Evolutionary conservation across 345 rosid genomes (phyloP), one percentile per base, ranked within the genome.

Genomic region (Adansonia digitata): DNA sequence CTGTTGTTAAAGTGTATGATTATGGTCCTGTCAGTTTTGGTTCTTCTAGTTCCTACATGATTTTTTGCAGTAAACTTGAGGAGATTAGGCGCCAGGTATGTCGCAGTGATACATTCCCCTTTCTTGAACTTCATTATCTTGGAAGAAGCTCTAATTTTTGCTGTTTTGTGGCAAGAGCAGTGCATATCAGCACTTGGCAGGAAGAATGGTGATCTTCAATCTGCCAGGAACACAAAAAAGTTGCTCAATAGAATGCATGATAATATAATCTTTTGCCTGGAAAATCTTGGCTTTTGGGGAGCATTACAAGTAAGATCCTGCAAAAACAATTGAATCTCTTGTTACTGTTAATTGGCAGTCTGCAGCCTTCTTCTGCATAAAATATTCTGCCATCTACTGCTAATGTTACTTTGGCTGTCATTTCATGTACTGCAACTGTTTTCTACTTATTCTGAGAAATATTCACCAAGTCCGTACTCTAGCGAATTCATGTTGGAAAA

Each of bases 251-350:
- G 85, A 83, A 78, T 88, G 80, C 97, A 92, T 83, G 94, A 84
- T n/a, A 90, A 84, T 81, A 85, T 94, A 68, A 67, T 82, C 46
- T 83, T 81, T 78, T 87, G 88, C 77, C 84, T 86, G 81, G 81
- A 89, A 76, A 88, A 82, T 71, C 92, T 94, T 76, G 98, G 97
- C 80, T 77, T 94, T 57, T 89, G 85, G 83, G 98, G 98, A 79
- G 98, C 93, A 76, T 71, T 82, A 69, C 91, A 86, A 79, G 98
- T 94, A 79, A 78, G 85, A 69, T 74, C 55, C 77, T 80, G 37
- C 51, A 51, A 65, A 43, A 62, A 71, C 71, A 60, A 77, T 45
- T 49, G 20, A 75, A 46, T 71, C 27, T 73, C 45, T 53, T 67
- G 63, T 49, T 77, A 68, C 51, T 65, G 34, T 14, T 56, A 48